phyloP scores from a whole-genome alignment of 768 basidiomycete species.

The Daedalea quercina region DNA sequence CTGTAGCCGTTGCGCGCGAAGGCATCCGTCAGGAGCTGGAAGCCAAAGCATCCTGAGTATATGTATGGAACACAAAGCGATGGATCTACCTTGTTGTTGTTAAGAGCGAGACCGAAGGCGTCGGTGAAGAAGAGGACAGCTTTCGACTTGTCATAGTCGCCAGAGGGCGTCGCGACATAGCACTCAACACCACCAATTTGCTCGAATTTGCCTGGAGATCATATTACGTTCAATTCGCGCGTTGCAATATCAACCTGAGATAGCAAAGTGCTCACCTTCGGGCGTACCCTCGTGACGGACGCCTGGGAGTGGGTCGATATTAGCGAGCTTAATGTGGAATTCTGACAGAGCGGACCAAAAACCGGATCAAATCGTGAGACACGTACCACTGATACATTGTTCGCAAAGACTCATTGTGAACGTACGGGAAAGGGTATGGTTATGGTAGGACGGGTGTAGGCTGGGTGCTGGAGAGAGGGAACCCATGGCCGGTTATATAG shows the following conservation, averaged over 20 bases:
- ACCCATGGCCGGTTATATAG: too few species aligned
- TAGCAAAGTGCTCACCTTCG: slow-evolving; percentile 21
- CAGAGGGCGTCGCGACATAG: slow-evolving; percentile 35
- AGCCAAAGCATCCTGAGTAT: not conserved
- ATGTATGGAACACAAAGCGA: not conserved
- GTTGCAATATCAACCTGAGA: not conserved
- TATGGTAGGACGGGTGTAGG: too few species aligned
- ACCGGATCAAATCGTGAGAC: not conserved
- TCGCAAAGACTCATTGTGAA: slow-evolving; percentile 47
- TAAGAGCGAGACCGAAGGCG: slow-evolving; percentile 27
- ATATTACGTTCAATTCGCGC: not conserved
- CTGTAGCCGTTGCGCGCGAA: slow-evolving; percentile 27
- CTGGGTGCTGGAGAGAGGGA: too few species aligned
- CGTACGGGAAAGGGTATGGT: too few species aligned
- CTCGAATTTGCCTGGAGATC: slow-evolving; percentile 25
- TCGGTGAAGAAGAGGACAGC: slow-evolving; percentile 36
- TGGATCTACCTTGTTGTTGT: slow-evolving; percentile 25
- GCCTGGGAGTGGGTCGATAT: slow-evolving; percentile 16
- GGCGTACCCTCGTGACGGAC: slow-evolving; percentile 30
- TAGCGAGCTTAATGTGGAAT: too few species aligned
- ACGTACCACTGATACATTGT: slow-evolving; percentile 47
- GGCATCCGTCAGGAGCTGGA: slow-evolving; percentile 25
- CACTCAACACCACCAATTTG: slow-evolving; percentile 30
- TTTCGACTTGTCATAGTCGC: slow-evolving; percentile 33
- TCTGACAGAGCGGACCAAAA: not conserved